A percentile compares a stretch with the other conserved stretches of the same genome.
These are phyloP conservation scores for Pichia sp. DNA, from an alignment of 1,139 yeast species.

Conservation along the genomic window DNA sequence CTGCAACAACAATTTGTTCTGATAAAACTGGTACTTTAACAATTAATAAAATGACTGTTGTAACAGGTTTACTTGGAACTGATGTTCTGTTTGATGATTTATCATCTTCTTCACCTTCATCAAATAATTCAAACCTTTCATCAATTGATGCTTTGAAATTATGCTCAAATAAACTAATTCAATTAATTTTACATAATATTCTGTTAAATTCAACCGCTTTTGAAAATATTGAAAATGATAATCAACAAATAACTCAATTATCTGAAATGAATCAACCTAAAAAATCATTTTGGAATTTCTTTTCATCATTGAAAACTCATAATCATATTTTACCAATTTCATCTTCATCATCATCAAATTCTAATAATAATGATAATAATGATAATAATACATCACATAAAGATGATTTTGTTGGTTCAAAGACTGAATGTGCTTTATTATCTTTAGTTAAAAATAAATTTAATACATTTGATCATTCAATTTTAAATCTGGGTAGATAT, in stretches of 20 bases:
- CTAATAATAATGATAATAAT: not conserved
- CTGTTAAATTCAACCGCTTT: constrained; percentile 84
- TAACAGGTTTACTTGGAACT: constrained; percentile 60
- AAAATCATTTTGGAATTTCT: constrained; percentile 6
- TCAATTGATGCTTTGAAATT: constrained; percentile 1
- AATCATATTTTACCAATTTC: constrained; percentile 5
- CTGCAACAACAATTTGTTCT: constrained; percentile 94
- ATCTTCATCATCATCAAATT: not conserved
- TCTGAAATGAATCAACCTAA: not conserved
- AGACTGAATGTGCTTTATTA: constrained; percentile 88
- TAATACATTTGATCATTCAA: constrained; percentile 36
- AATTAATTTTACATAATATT: constrained; percentile 52
- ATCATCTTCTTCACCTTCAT: not conserved
- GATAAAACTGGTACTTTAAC: constrained; percentile 97
- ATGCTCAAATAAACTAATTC: constrained; percentile 6
- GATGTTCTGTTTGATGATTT: constrained; percentile 38
- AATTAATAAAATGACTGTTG: constrained; percentile 87
- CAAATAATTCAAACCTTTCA: not conserved
- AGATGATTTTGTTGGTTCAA: constrained; percentile 65
- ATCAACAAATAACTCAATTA: constrained; percentile 20
- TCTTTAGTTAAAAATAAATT: constrained; percentile 58
- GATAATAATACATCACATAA: not conserved
- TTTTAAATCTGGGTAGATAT: constrained; percentile 34
- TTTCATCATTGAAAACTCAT: not conserved
- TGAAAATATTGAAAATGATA: constrained; percentile 43